These are phyloP conservation scores for Pythium aphanidermatum DNA, from an alignment of 352 stramenopile genomes.

Conservation along the genomic window DNA sequence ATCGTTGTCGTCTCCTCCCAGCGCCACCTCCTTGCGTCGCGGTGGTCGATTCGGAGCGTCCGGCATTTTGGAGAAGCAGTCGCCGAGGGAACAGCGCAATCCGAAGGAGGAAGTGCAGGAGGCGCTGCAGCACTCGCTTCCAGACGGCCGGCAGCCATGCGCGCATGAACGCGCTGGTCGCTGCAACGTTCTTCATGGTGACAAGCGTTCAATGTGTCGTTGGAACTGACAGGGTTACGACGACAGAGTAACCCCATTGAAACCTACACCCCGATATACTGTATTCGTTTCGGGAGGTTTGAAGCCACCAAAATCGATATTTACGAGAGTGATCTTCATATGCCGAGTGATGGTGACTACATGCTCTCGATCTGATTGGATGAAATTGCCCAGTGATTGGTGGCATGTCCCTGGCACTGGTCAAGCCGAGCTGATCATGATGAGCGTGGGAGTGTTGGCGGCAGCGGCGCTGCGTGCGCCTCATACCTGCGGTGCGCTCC, in stretches of 20 bases:
- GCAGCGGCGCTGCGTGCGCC: too few species aligned
- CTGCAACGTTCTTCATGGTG: constrained; percentile 14
- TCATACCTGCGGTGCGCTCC: too few species aligned
- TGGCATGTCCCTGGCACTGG: too few species aligned
- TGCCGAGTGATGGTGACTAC: too few species aligned
- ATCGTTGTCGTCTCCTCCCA: constrained; percentile 3
- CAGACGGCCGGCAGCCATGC: constrained; percentile 29
- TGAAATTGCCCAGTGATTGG: constrained; percentile 3
- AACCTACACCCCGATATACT: constrained; percentile 1
- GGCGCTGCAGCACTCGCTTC: constrained; percentile 19
- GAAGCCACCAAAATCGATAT: too few species aligned
- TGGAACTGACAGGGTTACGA: too few species aligned
- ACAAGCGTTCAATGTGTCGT: too few species aligned
- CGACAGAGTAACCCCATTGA: constrained; percentile 4
- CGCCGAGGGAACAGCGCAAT: constrained; percentile 14
- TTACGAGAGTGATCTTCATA: too few species aligned
- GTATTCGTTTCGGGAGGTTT: constrained; percentile 6
- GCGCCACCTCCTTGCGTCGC: background rate
- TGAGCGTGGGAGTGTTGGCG: too few species aligned
- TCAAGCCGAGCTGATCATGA: too few species aligned
- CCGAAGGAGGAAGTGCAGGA: constrained; percentile 31
- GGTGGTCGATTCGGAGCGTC: background rate
- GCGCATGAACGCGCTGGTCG: constrained; percentile 18
- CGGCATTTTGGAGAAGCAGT: constrained; percentile 13
- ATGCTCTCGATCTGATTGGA: too few species aligned